Evolutionary conservation across 306 rosid genomes (phyloP), one percentile per base, ranked within the genome.

Genomic region (Astragalus glycyphyllos): DNA sequence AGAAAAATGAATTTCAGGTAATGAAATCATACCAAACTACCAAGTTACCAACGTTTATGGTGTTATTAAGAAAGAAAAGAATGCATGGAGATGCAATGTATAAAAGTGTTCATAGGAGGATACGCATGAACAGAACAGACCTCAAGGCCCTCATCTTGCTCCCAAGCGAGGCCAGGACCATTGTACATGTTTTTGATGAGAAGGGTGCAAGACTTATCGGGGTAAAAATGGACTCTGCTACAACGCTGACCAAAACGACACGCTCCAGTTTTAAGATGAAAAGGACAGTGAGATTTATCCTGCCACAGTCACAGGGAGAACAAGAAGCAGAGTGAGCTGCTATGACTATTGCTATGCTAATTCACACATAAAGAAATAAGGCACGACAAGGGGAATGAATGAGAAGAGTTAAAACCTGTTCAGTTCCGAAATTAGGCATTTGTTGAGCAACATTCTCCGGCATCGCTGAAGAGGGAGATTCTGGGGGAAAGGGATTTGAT

Each of bases 61-160:
- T 8, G 2, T 45, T 64, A 51, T 26, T 47, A 29, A 37, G 34
- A 56, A 26, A 15, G 38, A 71, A 44, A 8, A 40, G 2, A 40
- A 40, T 40, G 45, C 9, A 40, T 40, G 66, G 14, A 79, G 23
- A 13, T 11, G 42, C 1, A 71, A 9, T 44, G 12, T 14, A 48
- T 47, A 13, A 74, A 40, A 59, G 58, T 38, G 14, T n/a, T 4
- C 5, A 15, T 9, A 76, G 71, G 74, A 92, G 97, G 97, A 92
- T 90, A 93, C 98, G 68, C 65, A 71, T 75, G 81, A 85, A 93
- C 97, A 26, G 31, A 26, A 26, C 31, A 90, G 96, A 94, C 97
- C 98, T 94, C 98, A 75, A 94, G 98, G 88, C 86, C 97, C 83
- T 90, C 91, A 47, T 90, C 98, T 73, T 89, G 97, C 74, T 94